phyloP scores from a whole-genome alignment of 805 yeast species.

The Suhomyces vadensis region DNA sequence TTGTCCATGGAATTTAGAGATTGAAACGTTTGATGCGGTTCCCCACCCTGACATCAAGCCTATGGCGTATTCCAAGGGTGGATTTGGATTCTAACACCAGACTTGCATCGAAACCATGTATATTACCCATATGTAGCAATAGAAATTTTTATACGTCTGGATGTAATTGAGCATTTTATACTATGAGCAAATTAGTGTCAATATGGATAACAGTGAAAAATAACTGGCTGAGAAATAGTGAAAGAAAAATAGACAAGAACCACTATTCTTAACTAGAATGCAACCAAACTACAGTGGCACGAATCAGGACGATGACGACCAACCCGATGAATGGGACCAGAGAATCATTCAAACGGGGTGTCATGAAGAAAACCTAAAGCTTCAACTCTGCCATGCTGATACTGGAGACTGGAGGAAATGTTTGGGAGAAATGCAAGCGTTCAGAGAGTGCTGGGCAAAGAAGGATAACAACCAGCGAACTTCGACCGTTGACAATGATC shows the following conservation, averaged over 20 bases:
- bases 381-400: conserved; percentile 48
- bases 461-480: conserved; percentile 57
- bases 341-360: conserved; percentile 47
- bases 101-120: not conserved
- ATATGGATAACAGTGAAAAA: no score
- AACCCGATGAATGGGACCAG: conserved; percentile 50
- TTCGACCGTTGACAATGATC: conserved; percentile 33
- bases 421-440: conserved; percentile 50
- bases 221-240: no score
- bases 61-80: conserved; percentile 75
- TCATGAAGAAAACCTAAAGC: conserved; percentile 39
- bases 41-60: conserved; percentile 91
- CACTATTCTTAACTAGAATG: no score
- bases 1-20: conserved; percentile 50
- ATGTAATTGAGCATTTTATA: no score
- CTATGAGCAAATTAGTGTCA: not conserved
- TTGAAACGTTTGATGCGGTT: conserved; percentile 72
- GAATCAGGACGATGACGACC: conserved; percentile 28
- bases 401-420: conserved; percentile 46
- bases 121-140: not conserved
- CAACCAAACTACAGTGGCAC: no score
- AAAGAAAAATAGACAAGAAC: no score
- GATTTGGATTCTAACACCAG: conserved; percentile 42
- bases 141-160: not conserved
- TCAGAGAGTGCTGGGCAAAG: conserved; percentile 62